Percentiles rank a stretch among this genome's conserved stretches.
Conservation (phyloP, 2,329 filamentous ascomycete species). For the Sarocladiaceae sp. region DNA sequence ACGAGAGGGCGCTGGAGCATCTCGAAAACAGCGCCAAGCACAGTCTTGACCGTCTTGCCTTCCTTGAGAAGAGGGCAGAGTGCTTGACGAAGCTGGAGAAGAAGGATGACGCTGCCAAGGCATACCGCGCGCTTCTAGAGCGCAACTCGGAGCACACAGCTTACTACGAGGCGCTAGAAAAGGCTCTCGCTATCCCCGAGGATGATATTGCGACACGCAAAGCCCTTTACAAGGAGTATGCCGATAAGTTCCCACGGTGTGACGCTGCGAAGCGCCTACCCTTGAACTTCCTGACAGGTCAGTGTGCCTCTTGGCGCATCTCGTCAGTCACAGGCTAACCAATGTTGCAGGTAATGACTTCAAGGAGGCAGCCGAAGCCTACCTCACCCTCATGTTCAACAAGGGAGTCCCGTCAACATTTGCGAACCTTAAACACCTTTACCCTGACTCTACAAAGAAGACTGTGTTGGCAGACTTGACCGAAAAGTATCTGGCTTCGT, state of each 20-base stretch:
- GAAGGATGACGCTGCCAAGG: constrained; percentile 70
- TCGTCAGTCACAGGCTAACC: constrained; percentile 15
- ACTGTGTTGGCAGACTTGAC: constrained; percentile 69
- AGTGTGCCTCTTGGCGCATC: constrained; percentile 14
- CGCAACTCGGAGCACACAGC: constrained; percentile 81
- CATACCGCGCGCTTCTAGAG: constrained; percentile 74
- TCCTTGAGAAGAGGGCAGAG: constrained; percentile 78
- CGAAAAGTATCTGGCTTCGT: constrained; percentile 65
- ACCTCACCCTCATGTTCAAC: constrained; percentile 77
- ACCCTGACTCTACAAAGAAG: constrained; percentile 71
- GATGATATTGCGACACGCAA: constrained; percentile 59
- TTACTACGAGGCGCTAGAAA: constrained; percentile 76
- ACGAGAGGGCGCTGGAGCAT: constrained; percentile 77
- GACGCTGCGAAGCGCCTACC: constrained; percentile 84
- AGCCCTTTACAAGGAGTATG: constrained; percentile 70
- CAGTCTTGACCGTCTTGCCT: constrained; percentile 75
- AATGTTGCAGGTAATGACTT: constrained; percentile 65
- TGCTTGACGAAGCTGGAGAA: constrained; percentile 74
- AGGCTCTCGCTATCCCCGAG: constrained; percentile 54
- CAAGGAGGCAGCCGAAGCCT: constrained; percentile 66
- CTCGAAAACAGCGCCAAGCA: constrained; percentile 70
- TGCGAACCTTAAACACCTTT: constrained; percentile 91
- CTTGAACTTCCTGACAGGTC: constrained; percentile 77
- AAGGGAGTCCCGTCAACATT: constrained; percentile 95
- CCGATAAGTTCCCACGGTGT: constrained; percentile 70